These are phyloP conservation scores for Ogataea haglerorum DNA, from an alignment of 805 yeast genomes.

Conservation along the genomic window DNA sequence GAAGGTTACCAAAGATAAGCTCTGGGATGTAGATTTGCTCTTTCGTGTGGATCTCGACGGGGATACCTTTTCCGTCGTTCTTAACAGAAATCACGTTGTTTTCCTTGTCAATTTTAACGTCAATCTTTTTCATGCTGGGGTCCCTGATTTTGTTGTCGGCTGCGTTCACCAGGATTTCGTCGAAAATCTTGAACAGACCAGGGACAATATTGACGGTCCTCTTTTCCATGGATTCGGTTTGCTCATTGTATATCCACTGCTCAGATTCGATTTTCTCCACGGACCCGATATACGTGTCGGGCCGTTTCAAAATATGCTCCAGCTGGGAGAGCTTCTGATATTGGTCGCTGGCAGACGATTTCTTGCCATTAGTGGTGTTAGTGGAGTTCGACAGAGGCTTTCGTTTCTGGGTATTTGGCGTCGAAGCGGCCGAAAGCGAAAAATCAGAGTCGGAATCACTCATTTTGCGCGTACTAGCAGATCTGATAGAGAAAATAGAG, in stretches of 20 bases:
- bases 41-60: slow-evolving; percentile 87
- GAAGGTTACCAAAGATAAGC: slow-evolving; percentile 88
- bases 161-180: slow-evolving; percentile 95
- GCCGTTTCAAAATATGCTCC: slow-evolving; percentile 94
- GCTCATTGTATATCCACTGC: slow-evolving; percentile 84
- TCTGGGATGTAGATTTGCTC: slow-evolving; percentile 94
- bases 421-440: slow-evolving; percentile 9
- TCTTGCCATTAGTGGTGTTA: slow-evolving; percentile 19
- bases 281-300: slow-evolving; percentile 97
- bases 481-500: background rate
- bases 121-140: slow-evolving; percentile 80
- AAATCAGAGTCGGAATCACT: slow-evolving; percentile 14
- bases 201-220: slow-evolving; percentile 80
- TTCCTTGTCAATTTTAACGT: slow-evolving; percentile 77
- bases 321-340: slow-evolving; percentile 93
- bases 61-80: slow-evolving; percentile 95
- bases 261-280: slow-evolving; percentile 75
- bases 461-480: slow-evolving; percentile 6
- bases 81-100: slow-evolving; percentile 70
- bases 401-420: slow-evolving; percentile 7
- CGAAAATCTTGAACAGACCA: slow-evolving; percentile 93
- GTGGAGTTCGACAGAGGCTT: slow-evolving; percentile 39
- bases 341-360: slow-evolving; percentile 53
- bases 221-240: slow-evolving; percentile 54
- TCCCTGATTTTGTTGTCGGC: slow-evolving; percentile 98